A percentile compares a stretch with the other conserved stretches of the same genome.
Conservation (phyloP, 129 eudicot species). For the Pulicaria dysenterica region DNA sequence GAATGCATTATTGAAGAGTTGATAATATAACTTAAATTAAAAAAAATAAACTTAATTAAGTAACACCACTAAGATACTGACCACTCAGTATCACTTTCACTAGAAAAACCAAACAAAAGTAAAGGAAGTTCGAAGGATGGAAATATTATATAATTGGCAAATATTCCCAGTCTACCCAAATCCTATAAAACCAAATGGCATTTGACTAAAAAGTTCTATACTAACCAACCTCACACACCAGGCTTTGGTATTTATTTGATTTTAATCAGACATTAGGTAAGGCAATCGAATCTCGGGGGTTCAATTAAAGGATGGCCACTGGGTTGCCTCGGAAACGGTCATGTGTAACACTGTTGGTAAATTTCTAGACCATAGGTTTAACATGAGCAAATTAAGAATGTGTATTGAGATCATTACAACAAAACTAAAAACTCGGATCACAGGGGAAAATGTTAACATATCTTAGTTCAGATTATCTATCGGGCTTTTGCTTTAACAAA, state of each 20-base stretch:
- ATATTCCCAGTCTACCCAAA: conserved; percentile 9
- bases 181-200: not conserved
- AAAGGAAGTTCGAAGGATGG: conserved; percentile 15
- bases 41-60: not conserved
- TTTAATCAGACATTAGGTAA: conserved; percentile 3
- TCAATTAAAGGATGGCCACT: too few relatives aligned
- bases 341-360: too few relatives aligned
- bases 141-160: conserved; percentile 16
- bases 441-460: conserved; percentile 3
- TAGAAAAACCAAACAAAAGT: conserved; percentile 26
- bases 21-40: not conserved
- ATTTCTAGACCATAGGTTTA: conserved; percentile 10
- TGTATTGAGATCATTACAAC: conserved; percentile 18
- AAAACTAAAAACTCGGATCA: conserved; percentile 20
- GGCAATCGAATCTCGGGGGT: too few relatives aligned
- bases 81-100: conserved; percentile 24
- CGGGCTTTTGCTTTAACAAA: conserved; percentile 62
- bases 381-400: not conserved
- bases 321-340: too few relatives aligned
- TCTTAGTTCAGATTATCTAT: conserved; percentile 1
- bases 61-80: not conserved
- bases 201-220: not conserved
- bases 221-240: conserved; percentile 3
- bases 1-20: too few relatives aligned
- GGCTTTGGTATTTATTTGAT: not conserved